Base-by-base conservation (phyloP, 768 basidiomycete genomes). In the Boletus sp. region DNA sequence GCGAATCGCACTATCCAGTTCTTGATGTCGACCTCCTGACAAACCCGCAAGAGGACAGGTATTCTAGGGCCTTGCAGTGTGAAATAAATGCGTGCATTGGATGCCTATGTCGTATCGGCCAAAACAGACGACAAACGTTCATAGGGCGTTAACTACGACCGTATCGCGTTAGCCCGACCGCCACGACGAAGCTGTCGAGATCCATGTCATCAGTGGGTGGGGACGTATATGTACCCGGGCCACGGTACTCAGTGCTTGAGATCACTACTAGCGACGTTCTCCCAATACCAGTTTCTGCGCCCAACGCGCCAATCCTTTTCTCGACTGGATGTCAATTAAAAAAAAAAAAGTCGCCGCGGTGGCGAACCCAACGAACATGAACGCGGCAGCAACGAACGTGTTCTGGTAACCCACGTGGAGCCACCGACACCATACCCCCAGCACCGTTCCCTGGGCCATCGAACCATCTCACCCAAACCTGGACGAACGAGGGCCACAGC, bases 341-440 rank as follows among this genome's bases (percentile, higher is more conserved):
- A n/a, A n/a, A 8, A 63, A 17, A 51, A 63, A 63, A 6, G 61
- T 63, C 57, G 63, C 30, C 21, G 62, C 63, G 11, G 64, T 64
- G 23, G 42, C 48, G 13, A 64, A 51, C 23, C 59, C 63, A 25
- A 64, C 51, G 21, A 57, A 63, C 6, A 64, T 49, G 21, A 57
- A 63, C 6, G 51, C 62, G 21, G 58, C 58, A 15, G 60, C 55
- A 35, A 64, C 46, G 35, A 64, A 59, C 25, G 59, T 58, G 35
- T 57, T 54, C 40, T 52, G 53, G 33, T 58, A 63, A 15, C 54
- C 59, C 59, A 63, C 57, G 17, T 63, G 9, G 10, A 64, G 52
- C 62, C 62, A 63, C 6, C 63, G 38, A 59, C 56, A 14, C 62
- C 62, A 43, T 63, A 63, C 29, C 62, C 62, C 58, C 63, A 23